Conservation (phyloP, 805 yeast genomes). For the Yamadazyma kitorensis region DNA sequence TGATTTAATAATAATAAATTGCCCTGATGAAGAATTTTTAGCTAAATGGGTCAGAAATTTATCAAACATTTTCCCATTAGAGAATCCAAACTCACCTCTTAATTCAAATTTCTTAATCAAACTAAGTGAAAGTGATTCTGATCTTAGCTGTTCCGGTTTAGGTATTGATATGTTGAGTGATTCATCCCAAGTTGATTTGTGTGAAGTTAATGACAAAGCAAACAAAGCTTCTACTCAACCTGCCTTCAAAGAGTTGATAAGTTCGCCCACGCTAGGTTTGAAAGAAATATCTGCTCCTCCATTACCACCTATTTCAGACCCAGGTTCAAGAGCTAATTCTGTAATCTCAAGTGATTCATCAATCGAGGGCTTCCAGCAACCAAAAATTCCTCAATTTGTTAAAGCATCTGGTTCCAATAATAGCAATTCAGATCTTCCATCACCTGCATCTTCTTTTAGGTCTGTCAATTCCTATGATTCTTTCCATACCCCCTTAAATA, state of each 20-base stretch:
- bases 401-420: slow-evolving; percentile 7
- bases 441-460: slow-evolving; percentile 13
- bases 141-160: slow-evolving; percentile 26
- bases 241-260: slow-evolving; percentile 6
- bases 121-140: slow-evolving; percentile 12
- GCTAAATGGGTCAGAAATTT: slow-evolving; percentile 31
- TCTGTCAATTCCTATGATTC: slow-evolving; percentile 13
- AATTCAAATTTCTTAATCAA: slow-evolving; percentile 19
- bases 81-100: slow-evolving; percentile 21
- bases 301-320: not conserved
- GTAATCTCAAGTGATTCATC: slow-evolving; percentile 7
- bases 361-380: slow-evolving; percentile 9
- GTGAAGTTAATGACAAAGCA: slow-evolving; percentile 1
- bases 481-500: slow-evolving; percentile 1
- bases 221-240: not conserved
- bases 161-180: slow-evolving; percentile 29
- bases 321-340: slow-evolving; percentile 5
- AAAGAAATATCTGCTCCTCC: not conserved
- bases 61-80: slow-evolving; percentile 31
- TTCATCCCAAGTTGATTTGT: slow-evolving; percentile 4
- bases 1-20: slow-evolving; percentile 13
- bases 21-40: slow-evolving; percentile 17
- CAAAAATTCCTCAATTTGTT: slow-evolving; percentile 11
- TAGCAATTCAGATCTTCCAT: too few relatives aligned
- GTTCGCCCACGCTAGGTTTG: slow-evolving; percentile 3